These are phyloP conservation scores for Cryomyces minteri DNA, from an alignment of 495 filamentous ascomycete genomes.

Conservation along the genomic window DNA sequence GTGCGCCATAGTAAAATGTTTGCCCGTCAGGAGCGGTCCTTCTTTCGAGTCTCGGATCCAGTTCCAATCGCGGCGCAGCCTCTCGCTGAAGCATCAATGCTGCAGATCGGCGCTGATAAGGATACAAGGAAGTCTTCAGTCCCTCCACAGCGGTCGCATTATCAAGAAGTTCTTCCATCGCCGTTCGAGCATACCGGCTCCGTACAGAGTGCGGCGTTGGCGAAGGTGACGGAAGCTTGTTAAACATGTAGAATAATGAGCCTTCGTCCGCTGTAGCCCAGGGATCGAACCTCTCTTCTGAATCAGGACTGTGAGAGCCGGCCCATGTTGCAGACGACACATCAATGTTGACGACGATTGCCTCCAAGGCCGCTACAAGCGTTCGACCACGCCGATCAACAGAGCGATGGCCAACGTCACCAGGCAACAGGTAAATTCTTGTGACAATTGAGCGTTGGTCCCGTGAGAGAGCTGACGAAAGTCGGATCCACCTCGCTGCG, in stretches of 20 bases:
- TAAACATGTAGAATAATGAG: slow-evolving; percentile 73
- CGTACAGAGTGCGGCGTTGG: slow-evolving; percentile 32
- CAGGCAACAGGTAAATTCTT: slow-evolving; percentile 8
- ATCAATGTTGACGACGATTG: slow-evolving; percentile 3
- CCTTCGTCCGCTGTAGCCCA: slow-evolving; percentile 27
- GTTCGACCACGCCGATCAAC: slow-evolving; percentile 4
- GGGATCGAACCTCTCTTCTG: slow-evolving; percentile 11
- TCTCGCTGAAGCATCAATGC: slow-evolving; percentile 80
- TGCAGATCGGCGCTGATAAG: slow-evolving; percentile 67
- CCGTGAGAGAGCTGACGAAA: no score
- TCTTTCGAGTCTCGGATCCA: slow-evolving; percentile 55
- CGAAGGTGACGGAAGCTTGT: slow-evolving; percentile 55
- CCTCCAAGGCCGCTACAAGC: slow-evolving; percentile 2
- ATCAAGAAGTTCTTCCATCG: slow-evolving; percentile 44
- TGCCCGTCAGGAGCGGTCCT: slow-evolving; percentile 38
- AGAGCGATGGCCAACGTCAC: slow-evolving; percentile 6
- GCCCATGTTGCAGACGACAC: slow-evolving; percentile 4
- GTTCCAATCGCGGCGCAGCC: slow-evolving; percentile 35
- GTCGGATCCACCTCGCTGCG: no score
- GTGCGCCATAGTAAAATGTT: slow-evolving; percentile 54
- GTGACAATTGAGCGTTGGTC: neutral
- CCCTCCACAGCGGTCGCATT: slow-evolving; percentile 31
- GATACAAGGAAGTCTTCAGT: slow-evolving; percentile 49
- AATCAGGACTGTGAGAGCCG: neutral
- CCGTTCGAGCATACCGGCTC: slow-evolving; percentile 35